Conservation (phyloP, 2,329 filamentous ascomycete genomes). For the Aspergillus sp. region DNA sequence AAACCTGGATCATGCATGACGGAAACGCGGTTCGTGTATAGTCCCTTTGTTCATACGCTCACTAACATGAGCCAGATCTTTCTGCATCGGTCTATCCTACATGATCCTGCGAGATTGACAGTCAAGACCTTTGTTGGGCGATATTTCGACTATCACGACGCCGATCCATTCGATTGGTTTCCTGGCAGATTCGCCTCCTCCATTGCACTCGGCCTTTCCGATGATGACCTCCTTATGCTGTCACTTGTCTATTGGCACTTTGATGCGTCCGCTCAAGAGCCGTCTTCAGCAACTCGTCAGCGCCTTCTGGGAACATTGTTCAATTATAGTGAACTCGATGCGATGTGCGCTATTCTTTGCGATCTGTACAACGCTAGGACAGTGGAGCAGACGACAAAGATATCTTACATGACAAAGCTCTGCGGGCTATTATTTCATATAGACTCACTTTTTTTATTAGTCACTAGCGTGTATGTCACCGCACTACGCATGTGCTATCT, state of each 20-base stretch:
- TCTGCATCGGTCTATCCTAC: conserved; percentile 1
- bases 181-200: background rate
- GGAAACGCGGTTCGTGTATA: no score
- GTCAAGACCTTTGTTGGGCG: conserved; percentile 1
- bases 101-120: background rate
- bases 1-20: no score
- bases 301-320: background rate
- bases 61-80: background rate
- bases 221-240: background rate
- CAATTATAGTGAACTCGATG: background rate
- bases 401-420: background rate
- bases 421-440: conserved; percentile 1
- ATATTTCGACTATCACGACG: background rate
- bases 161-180: background rate
- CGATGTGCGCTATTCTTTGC: conserved; percentile 5
- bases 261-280: background rate
- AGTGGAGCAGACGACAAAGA: background rate
- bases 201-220: background rate
- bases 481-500: no score
- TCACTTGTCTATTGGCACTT: conserved; percentile 6
- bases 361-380: conserved; percentile 1
- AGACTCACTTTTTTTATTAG: background rate
- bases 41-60: background rate
- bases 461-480: no score
- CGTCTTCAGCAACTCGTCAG: background rate